Evolutionary conservation across 441 rosid species (phyloP).

Genomic region (Lepidium campestre): DNA sequence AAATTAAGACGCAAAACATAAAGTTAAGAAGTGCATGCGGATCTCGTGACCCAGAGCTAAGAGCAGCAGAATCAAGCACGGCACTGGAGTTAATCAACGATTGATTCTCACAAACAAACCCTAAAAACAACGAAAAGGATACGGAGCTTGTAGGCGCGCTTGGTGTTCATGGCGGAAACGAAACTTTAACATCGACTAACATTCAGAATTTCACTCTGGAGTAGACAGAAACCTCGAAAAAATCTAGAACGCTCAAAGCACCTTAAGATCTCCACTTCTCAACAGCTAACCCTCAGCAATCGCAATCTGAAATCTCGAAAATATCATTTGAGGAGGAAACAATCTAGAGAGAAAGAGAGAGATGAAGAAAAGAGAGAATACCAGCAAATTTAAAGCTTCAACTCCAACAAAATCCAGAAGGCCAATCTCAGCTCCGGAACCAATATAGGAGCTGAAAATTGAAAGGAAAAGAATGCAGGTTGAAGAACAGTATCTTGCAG

Average conservation of each 20-base stretch:
- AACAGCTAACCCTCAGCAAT: not conserved
- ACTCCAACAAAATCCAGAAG: not conserved
- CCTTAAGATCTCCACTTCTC: constrained; percentile 10
- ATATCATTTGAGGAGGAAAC: not conserved
- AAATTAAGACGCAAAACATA: not conserved
- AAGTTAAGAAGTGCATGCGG: constrained; percentile 2
- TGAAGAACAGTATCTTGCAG: constrained; percentile 7
- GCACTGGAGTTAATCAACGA: constrained; percentile 11
- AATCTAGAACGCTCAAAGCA: not conserved
- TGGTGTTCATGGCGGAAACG: constrained; percentile 76
- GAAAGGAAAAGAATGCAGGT: constrained; percentile 6
- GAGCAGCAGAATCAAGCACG: constrained; percentile 22
- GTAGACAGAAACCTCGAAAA: not conserved
- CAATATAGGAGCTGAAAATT: not conserved
- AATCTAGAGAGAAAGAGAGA: not conserved
- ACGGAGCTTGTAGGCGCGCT: constrained; percentile 99
- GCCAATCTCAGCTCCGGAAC: not conserved
- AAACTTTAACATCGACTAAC: constrained; percentile 25
- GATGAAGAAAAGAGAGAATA: not conserved
- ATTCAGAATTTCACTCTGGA: constrained; percentile 24
- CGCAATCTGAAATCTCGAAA: constrained; percentile 18
- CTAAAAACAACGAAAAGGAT: constrained; percentile 44
- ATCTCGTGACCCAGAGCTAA: constrained; percentile 9
- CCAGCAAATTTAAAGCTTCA: not conserved
- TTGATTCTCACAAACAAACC: not conserved